Conservation (phyloP, 495 filamentous ascomycete species). For the Bacidia rubella region DNA sequence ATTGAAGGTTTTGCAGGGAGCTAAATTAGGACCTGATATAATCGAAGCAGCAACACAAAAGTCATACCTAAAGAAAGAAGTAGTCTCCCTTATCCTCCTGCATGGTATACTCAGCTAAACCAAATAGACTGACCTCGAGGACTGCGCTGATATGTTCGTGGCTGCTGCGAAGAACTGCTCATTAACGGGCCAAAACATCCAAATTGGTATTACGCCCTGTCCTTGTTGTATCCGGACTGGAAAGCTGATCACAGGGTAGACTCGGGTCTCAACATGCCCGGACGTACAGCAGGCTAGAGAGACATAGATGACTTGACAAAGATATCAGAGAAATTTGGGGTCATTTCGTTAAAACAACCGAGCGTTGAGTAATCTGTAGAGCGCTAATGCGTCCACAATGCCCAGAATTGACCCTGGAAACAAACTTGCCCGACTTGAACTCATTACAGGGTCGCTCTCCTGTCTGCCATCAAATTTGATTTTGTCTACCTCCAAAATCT, state of each 20-base stretch:
- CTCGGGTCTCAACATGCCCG: not conserved
- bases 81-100: conserved; percentile 14
- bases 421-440: conserved; percentile 10
- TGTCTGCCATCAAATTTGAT: conserved; percentile 16
- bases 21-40: conserved; percentile 29
- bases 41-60: conserved; percentile 27
- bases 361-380: not conserved
- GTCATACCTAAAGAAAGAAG: conserved; percentile 31
- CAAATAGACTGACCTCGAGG: conserved; percentile 39
- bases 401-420: not conserved
- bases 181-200: conserved; percentile 42
- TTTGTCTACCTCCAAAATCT: conserved; percentile 4
- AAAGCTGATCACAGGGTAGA: not conserved
- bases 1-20: conserved; percentile 25
- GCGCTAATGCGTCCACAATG: not conserved
- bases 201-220: conserved; percentile 31
- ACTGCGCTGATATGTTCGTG: conserved; percentile 39
- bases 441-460: conserved; percentile 3
- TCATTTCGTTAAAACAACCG: not conserved
- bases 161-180: conserved; percentile 41
- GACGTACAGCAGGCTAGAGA: not conserved
- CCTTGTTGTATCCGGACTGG: not conserved
- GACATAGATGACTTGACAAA: too few relatives aligned
- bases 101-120: not conserved
- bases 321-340: too few relatives aligned